phyloP scores from a whole-genome alignment of 805 yeast genomes.

The Candida corydali region DNA sequence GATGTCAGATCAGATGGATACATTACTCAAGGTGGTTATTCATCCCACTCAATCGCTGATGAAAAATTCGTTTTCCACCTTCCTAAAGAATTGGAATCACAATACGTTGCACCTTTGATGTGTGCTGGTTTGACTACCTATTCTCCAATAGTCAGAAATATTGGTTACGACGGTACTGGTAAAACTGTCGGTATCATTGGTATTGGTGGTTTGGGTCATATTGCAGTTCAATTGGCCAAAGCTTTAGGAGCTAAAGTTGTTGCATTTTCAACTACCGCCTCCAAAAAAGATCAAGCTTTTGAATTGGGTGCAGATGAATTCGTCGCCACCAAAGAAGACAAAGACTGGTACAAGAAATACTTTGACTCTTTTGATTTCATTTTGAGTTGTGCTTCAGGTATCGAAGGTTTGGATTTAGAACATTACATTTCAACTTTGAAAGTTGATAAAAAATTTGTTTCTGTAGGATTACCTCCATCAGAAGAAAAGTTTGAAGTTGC shows the following conservation, averaged over 20 bases:
- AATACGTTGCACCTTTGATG: constrained; percentile 48
- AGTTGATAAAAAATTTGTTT: constrained; percentile 54
- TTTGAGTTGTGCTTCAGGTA: constrained; percentile 42
- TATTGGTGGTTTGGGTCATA: constrained; percentile 66
- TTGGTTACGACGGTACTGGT: constrained; percentile 18
- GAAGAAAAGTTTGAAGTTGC: constrained; percentile 42
- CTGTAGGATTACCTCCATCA: constrained; percentile 61
- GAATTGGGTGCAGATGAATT: constrained; percentile 30
- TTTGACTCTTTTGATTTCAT: constrained; percentile 40
- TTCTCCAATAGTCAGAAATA: constrained; percentile 46
- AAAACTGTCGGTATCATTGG: constrained; percentile 58
- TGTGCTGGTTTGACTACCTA: constrained; percentile 56
- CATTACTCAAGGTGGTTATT: constrained; percentile 46
- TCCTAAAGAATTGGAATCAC: constrained; percentile 42
- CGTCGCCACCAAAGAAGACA: constrained; percentile 49
- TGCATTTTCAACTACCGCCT: constrained; percentile 33
- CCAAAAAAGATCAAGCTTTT: constrained; percentile 27
- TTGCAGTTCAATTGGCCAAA: constrained; percentile 54
- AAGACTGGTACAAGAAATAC: constrained; percentile 34
- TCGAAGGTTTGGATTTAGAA: constrained; percentile 24
- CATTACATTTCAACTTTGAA: constrained; percentile 41
- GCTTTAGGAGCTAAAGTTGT: constrained; percentile 64
- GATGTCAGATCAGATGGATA: constrained; percentile 31
- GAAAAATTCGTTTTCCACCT: constrained; percentile 44
- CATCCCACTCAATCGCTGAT: constrained; percentile 44